Conservation (phyloP, 495 filamentous ascomycete genomes). For the Xylaria palmicola region DNA sequence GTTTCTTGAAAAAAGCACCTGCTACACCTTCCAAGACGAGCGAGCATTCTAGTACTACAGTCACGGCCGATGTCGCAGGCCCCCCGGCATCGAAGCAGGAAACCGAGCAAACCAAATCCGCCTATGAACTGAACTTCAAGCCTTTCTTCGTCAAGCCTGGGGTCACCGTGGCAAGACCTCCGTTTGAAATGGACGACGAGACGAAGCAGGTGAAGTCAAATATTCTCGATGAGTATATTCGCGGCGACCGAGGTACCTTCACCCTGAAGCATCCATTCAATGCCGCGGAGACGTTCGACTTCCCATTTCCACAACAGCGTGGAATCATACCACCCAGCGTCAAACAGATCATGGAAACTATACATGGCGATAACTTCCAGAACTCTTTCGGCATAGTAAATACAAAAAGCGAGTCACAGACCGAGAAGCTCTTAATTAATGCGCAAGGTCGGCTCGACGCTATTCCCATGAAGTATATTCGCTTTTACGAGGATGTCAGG, state of each 20-base stretch:
- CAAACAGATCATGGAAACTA: constrained; percentile 61
- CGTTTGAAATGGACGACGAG: constrained; percentile 55
- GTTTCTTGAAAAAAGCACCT: constrained; percentile 39
- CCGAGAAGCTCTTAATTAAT: constrained; percentile 44
- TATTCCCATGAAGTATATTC: constrained; percentile 73
- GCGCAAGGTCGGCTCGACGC: constrained; percentile 54
- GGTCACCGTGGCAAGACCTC: constrained; percentile 57
- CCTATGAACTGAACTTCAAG: constrained; percentile 72
- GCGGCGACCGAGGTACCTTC: constrained; percentile 33
- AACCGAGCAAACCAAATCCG: constrained; percentile 41
- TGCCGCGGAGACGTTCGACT: constrained; percentile 56
- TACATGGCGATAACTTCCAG: constrained; percentile 24
- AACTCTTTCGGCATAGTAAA: constrained; percentile 14
- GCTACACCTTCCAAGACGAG: constrained; percentile 26
- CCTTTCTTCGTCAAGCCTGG: constrained; percentile 73
- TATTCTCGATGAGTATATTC: constrained; percentile 46
- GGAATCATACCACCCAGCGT: constrained; percentile 57
- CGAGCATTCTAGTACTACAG: constrained; percentile 29
- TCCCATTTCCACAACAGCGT: constrained; percentile 52
- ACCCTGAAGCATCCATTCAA: constrained; percentile 43
- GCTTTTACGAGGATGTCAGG: constrained; percentile 83
- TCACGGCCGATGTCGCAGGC: constrained; percentile 9
- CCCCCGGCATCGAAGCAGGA: constrained; percentile 19
- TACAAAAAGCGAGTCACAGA: constrained; percentile 42
- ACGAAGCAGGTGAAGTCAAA: constrained; percentile 52